Conservation (phyloP, 148 eudicot species). For the Heliosperma pusillum region DNA sequence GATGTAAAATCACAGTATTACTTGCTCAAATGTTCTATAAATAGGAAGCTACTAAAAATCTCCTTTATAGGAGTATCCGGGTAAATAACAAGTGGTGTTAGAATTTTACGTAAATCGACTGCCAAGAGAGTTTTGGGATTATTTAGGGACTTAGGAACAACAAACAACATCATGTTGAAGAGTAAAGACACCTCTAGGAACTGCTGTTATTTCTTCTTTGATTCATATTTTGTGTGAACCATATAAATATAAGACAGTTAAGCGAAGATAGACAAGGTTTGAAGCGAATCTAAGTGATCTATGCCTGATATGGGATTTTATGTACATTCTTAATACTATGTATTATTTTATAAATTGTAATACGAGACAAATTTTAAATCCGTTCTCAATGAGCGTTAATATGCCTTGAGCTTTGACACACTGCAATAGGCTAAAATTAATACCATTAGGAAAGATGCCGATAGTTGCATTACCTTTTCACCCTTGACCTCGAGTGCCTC, state of each 20-base stretch:
- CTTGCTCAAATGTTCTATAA: no score
- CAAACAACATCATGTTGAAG: no score
- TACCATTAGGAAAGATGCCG: neutral
- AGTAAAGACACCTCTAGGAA: no score
- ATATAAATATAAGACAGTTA: neutral
- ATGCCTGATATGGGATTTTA: neutral
- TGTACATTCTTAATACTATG: neutral
- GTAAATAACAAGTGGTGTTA: no score
- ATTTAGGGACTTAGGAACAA: no score
- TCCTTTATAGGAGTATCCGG: no score
- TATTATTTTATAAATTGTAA: neutral
- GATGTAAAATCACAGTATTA: no score
- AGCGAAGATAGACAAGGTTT: neutral
- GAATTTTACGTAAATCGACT: no score
- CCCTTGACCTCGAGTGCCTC: slow-evolving; percentile 28
- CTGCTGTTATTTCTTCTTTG: no score
- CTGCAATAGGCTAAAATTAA: neutral
- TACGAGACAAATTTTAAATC: neutral
- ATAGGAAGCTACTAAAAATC: no score
- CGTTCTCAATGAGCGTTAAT: neutral
- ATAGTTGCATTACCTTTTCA: slow-evolving; percentile 20
- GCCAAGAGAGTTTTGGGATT: no score
- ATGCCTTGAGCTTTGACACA: neutral
- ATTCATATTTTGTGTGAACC: neutral
- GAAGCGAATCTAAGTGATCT: neutral